Conservation (phyloP, 1,284 basidiomycete species). For the Peniophora sp. region DNA sequence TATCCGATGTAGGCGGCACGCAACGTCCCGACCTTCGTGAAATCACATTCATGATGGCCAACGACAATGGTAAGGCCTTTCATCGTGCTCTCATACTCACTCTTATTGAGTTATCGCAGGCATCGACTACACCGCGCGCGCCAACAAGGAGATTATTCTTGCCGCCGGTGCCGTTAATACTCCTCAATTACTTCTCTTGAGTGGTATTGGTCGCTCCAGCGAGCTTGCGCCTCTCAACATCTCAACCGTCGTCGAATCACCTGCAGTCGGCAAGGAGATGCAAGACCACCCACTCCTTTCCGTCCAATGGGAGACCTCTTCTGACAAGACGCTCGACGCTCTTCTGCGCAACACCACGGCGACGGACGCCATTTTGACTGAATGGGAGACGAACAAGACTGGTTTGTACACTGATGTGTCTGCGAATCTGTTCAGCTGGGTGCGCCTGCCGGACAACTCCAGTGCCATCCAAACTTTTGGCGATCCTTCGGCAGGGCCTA, state of each 20-base stretch:
- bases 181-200: slow-evolving; percentile 26
- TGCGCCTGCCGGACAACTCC: slow-evolving; percentile 12
- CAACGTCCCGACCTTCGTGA: slow-evolving; percentile 8
- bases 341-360: slow-evolving; percentile 12
- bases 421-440: slow-evolving; percentile 12
- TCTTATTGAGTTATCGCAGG: not conserved
- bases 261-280: slow-evolving; percentile 28
- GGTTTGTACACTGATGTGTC: slow-evolving; percentile 13
- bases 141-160: slow-evolving; percentile 16
- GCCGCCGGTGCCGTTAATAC: slow-evolving; percentile 24
- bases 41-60: slow-evolving; percentile 11
- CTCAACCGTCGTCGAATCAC: slow-evolving; percentile 14
- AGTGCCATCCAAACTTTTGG: slow-evolving; percentile 7
- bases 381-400: slow-evolving; percentile 12
- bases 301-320: slow-evolving; percentile 13
- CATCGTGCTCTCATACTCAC: not conserved
- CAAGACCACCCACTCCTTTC: slow-evolving; percentile 26
- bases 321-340: slow-evolving; percentile 12
- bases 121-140: not conserved
- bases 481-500: slow-evolving; percentile 15
- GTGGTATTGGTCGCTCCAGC: slow-evolving; percentile 22
- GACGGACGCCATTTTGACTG: slow-evolving; percentile 1
- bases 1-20: slow-evolving; percentile 12
- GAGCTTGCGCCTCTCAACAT: slow-evolving; percentile 2
- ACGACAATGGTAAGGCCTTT: not conserved